Base-by-base conservation (phyloP, 2,329 filamentous ascomycete genomes). In the Leptosphaerulina australis region DNA sequence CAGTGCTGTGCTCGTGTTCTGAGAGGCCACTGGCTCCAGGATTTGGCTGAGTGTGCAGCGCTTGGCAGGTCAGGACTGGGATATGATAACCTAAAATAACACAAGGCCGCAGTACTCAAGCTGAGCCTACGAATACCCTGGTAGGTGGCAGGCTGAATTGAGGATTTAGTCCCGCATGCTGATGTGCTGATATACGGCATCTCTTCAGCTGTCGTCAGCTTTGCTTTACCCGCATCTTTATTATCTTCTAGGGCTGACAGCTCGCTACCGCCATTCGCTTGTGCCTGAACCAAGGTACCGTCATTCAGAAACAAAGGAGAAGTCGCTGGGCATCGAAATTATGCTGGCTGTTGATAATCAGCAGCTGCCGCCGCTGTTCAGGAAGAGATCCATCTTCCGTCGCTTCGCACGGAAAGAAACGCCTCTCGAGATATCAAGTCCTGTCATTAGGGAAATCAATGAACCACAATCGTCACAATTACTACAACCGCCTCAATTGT, bases 361-460 rank as follows among this genome's bases (percentile, higher is more conserved):
- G 26, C 55, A 44, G 14, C 22, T 40, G 34, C 40, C 55, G n/a
- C 33, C 35, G 29, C 40, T 56, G 5, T 45, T 36, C 21, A 56
- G 50, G 28, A 64, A 59, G 49, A 35, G 39, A 11, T 64, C 60
- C 1, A 37, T 63, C 33, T 58, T 64, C 38, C 59, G 59, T 9
- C 62, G 51, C 40, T 60, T 64, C 38, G 49, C 60, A 8, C 46
- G 46, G 35, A 40, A 45, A 45, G 50, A 51, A 1, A 37, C 20
- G 25, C 41, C 25, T 11, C 48, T 51, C 2, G 41, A 33, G 1
- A 51, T 51, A 18, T 51, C 48, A 10, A 45, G 41, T 10, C 48
- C 48, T 8, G 46, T 51, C 30, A 46, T 51, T 2, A 31, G 6
- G 15, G 12, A 31, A 12, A 7, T 18, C n/a, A 7, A n/a, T 14